Percentiles rank a stretch among this genome's conserved stretches.
Conservation (phyloP, 257 asterid genomes). For the Striga asiatica region DNA sequence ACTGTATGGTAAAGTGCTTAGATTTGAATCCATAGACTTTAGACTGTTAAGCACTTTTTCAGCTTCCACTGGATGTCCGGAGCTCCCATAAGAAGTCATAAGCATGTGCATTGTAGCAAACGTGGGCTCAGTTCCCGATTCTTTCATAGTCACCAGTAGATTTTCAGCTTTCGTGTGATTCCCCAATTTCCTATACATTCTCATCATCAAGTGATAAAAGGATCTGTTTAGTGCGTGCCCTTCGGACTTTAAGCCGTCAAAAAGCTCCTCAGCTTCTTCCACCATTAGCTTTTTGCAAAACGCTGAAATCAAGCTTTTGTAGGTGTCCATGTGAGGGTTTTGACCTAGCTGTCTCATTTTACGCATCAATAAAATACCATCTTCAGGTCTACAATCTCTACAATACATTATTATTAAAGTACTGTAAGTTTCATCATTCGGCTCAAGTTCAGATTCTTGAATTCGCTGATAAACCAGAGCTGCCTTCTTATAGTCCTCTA, state of each 20-base stretch:
- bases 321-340: conserved; percentile 54
- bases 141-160: conserved; percentile 65
- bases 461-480: conserved; percentile 54
- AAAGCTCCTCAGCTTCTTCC: conserved; percentile 83
- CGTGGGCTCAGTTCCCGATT: conserved; percentile 77
- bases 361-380: conserved; percentile 48
- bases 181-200: conserved; percentile 70
- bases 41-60: conserved; percentile 70
- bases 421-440: conserved; percentile 73
- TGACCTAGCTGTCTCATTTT: conserved; percentile 57
- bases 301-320: conserved; percentile 88
- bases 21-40: conserved; percentile 40
- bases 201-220: conserved; percentile 94
- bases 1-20: conserved; percentile 66
- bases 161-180: conserved; percentile 69
- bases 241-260: conserved; percentile 45
- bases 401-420: conserved; percentile 81
- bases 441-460: conserved; percentile 61
- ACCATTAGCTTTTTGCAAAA: conserved; percentile 65
- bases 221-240: conserved; percentile 64
- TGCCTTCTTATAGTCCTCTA: conserved; percentile 82
- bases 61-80: conserved; percentile 90
- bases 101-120: conserved; percentile 90
- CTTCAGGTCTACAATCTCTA: conserved; percentile 80
- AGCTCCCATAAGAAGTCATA: conserved; percentile 88